Base-by-base conservation (phyloP, 2,329 filamentous ascomycete species). In the Diaporthe sp. region DNA sequence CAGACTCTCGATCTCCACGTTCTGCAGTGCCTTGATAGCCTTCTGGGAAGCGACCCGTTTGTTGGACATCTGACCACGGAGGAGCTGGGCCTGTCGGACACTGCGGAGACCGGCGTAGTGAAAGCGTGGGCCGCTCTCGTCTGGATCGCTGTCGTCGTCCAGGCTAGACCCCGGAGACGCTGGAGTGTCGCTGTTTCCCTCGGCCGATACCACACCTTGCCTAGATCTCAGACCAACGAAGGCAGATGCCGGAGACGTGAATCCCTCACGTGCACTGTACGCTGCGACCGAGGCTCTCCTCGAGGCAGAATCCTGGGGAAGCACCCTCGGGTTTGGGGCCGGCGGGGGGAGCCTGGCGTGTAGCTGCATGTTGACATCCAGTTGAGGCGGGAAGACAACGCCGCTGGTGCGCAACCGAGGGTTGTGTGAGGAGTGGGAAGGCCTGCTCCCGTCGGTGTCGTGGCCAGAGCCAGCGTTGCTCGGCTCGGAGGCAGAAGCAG, bases 11-110 rank as follows among this genome's bases (percentile, higher is more conserved):
- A 89, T 80, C 7, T 85, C 79, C 5, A 91, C 85, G 64, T 82
- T 85, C 76, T 88, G 80, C 3, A 91, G 80, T 8, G 87, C 85
- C 17, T 82, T 80, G 17, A 90, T 79, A 4, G 88, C 87, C 22
- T 79, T 80, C 75, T 82, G 86, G 0, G 87, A 89, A 4, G 87
- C 88, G 9, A 89, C 84, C 76, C 85, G 82, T 78, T 86, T 88
- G 52, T 81, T 85, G 0, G 82, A 78, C 30, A 85, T 75, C 10
- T 85, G 81, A 22, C 87, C 87, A 55, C 88, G 86, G 45, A 87
- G 77, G 8, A 89, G 72, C 77, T 90, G 88, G 6, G 74, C 70
- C 57, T 76, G 74, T 22, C 74, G 69, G 25, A 67, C 72, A 45
- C 55, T 72, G 38, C 55, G 68, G 9, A 66, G 33, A n/a, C 69